A percentile compares a stretch with the other conserved stretches of the same genome.
phyloP scores from a whole-genome alignment of 2,329 filamentous ascomycete genomes.

The Blastomyces parvus region DNA sequence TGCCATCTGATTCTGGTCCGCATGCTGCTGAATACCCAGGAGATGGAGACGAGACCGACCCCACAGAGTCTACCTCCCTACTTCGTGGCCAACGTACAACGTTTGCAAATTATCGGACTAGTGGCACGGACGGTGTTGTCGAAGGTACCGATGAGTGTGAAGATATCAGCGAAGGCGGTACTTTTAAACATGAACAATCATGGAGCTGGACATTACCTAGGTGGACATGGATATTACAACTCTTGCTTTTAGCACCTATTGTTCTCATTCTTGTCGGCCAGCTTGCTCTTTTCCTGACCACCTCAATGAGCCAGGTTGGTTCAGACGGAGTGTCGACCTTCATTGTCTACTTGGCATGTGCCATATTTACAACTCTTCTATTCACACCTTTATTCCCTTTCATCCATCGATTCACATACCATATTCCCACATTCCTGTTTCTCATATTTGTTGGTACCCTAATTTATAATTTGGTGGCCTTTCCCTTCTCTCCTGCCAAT shows the following conservation, averaged over 20 bases:
- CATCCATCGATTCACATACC: slow-evolving; percentile 74
- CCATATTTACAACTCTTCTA: slow-evolving; percentile 58
- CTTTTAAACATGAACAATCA: slow-evolving; percentile 64
- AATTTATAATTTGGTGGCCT: slow-evolving; percentile 76
- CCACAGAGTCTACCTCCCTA: slow-evolving; percentile 49
- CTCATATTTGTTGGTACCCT: slow-evolving; percentile 64
- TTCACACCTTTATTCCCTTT: slow-evolving; percentile 72
- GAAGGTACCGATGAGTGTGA: slow-evolving; percentile 23
- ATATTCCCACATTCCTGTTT: slow-evolving; percentile 68
- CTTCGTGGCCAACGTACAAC: slow-evolving; percentile 44
- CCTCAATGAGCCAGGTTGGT: slow-evolving; percentile 68
- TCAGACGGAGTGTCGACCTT: slow-evolving; percentile 69
- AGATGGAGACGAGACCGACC: slow-evolving; percentile 30
- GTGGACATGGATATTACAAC: slow-evolving; percentile 83
- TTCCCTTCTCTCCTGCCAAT: slow-evolving; percentile 73
- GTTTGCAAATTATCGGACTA: slow-evolving; percentile 46
- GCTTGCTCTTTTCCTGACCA: slow-evolving; percentile 61
- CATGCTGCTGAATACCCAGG: slow-evolving; percentile 16
- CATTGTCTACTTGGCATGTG: slow-evolving; percentile 61
- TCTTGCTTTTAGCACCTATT: slow-evolving; percentile 69
- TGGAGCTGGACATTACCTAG: slow-evolving; percentile 74
- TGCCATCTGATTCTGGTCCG: slow-evolving; percentile 16
- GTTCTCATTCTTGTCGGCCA: slow-evolving; percentile 69
- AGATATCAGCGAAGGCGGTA: slow-evolving; percentile 25
- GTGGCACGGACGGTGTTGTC: slow-evolving; percentile 23